Evolutionary conservation across 2,329 filamentous ascomycete genomes (phyloP), one percentile per base, ranked within the genome.

Genomic region (Gnomoniopsis sp.): DNA sequence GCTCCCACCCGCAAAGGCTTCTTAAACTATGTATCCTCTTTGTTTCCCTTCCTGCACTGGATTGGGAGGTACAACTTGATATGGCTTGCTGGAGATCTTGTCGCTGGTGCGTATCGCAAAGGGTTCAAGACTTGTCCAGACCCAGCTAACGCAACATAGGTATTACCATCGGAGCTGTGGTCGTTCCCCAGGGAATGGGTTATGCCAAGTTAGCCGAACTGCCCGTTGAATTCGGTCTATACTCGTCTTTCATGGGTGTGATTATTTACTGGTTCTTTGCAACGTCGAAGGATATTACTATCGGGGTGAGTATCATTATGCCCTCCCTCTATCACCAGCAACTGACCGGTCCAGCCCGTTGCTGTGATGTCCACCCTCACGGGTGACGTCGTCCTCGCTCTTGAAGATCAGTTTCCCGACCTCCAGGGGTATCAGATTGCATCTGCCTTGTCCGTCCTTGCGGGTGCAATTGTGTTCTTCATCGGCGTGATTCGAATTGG

Each of bases 201-300:
- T 98, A 98, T 74, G 93, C 93, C 33, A 80, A 87, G 62, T 81
- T 98, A 26, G 93, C 93, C 48, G 83, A 88, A 61, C 80, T 98
- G n/a, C 81, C 85, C 0, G 84, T 88, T 6, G 82, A 98, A 70
- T 98, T 88, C 68, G 93, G 93, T 54, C 82, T 98, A 1, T 96
- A 96, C 74, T 95, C 93, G 0, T 97, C 93, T 0, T 98, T 99
- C 70, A 95, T 97, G 83, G 95, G 93, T 53, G 93, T 96, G 17
- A 73, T 96, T 63, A 81, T 96, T 62, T 99, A 99, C 75, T 98
- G 93, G 93, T 89, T 97, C 70, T 98, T 98, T 69, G 95, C 93
- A 36, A 99, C 95, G 0, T 97, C 93, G 15, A 99, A 98, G 71
- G 93, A 99, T 73, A 98, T 99, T 69, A 97, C 93, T 11, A 98